Evolutionary conservation across 345 rosid species (phyloP).

Genomic region (Hypericum androsaemum): DNA sequence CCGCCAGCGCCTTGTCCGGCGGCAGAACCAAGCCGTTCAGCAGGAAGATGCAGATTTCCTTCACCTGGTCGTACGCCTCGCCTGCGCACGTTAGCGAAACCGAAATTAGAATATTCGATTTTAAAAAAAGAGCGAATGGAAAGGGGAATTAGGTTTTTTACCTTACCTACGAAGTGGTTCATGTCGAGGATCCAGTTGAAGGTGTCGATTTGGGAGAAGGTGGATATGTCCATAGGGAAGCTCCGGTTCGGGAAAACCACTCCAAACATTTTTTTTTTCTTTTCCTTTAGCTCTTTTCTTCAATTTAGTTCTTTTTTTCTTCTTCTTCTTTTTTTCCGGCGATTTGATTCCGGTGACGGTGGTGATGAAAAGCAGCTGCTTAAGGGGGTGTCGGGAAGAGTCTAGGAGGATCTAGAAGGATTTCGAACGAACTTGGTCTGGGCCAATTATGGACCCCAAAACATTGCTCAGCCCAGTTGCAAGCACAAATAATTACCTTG

Average conservation of each 20-base stretch:
- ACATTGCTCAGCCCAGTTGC: no score
- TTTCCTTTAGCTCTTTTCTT: no score
- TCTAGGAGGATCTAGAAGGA: no score
- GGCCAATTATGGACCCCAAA: no score
- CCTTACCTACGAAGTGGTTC: constrained; percentile 82
- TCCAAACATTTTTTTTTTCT: constrained; percentile 50
- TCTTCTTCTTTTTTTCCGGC: no score
- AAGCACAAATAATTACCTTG: no score
- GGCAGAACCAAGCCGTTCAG: constrained; percentile 71
- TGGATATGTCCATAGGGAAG: constrained; percentile 85
- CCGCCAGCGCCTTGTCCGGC: constrained; percentile 83
- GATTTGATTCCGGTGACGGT: no score
- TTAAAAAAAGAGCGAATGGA: neutral
- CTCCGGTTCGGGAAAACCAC: constrained; percentile 94
- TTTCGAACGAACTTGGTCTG: no score
- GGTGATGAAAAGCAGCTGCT: no score
- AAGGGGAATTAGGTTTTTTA: neutral
- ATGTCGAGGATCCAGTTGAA: constrained; percentile 95
- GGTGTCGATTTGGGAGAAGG: constrained; percentile 82
- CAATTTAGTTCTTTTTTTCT: no score
- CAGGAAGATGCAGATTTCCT: constrained; percentile 79
- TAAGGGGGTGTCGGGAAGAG: no score
- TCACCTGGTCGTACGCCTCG: constrained; percentile 72
- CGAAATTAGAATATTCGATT: no score
- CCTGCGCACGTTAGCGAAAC: constrained; percentile 26